Evolutionary conservation across 78 protist genomes (phyloP), one percentile per base, ranked within the genome.

Genomic region (Ministeria vibrans): DNA sequence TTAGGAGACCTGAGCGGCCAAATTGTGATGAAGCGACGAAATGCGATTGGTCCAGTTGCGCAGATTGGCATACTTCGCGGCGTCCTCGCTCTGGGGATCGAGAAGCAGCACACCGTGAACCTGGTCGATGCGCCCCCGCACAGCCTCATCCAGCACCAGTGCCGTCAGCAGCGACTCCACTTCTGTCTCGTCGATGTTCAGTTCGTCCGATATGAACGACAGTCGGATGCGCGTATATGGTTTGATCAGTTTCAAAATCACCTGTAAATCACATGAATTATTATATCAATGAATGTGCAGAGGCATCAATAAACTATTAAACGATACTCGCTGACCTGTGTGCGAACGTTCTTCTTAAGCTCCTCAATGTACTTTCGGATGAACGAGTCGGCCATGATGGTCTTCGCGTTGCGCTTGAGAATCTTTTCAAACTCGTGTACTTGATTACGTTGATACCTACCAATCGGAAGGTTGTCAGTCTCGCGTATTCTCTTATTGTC

Each of bases 151-250:
- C 39, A 96, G 86, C 25, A 97, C 94, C 62, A 95, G 74, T 22
- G 90, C 13, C 27, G 92, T 94, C 39, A 91, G 77, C 71, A 97
- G 84, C 22, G 79, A 18, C 66, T 96, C 98, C 9, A 93, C 96
- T 34, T 95, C 98, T 39, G n/a, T 76, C 22, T n/a, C 69, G 11
- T 88, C 42, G 46, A 84, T 90, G 78, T 38, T 44, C 36, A 86
- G 78, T 49, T 53, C 46, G 32, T 5, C 4, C 7, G 98, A 75
- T 70, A 95, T 80, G 85, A 91, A 96, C 44, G 91, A 39, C 71
- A 95, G 41, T 73, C 82, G 70, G 70, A 97, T 87, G 36, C 85
- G 69, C 51, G 94, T 94, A 96, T 96, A 97, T 78, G 98, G 98
- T 78, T 53, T 69, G 63, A 94, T 85, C 28, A 93, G 61, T 63